Percentiles rank a stretch among this genome's conserved stretches.
Evolutionary conservation across 2,329 filamentous ascomycete species (phyloP).

Genomic region (Ceratocystis cubensis): DNA sequence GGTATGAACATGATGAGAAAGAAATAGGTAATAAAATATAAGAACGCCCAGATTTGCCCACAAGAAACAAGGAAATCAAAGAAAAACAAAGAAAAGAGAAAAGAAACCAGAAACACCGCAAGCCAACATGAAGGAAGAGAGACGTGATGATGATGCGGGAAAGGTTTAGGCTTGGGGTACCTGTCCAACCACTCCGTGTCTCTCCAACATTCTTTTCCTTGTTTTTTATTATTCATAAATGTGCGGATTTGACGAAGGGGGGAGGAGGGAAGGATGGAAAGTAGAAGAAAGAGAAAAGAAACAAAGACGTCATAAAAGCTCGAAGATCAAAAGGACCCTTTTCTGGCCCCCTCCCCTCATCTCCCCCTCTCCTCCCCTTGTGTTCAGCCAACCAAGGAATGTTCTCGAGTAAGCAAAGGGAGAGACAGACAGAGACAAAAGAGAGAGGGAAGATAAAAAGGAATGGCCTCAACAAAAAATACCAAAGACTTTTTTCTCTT

Average conservation of each 20-base stretch:
- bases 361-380: background rate
- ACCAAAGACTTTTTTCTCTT: background rate
- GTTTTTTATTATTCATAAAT: background rate
- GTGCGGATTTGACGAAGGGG: background rate
- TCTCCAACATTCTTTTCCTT: background rate
- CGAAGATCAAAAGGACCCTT: background rate
- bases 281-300: background rate
- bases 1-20: slow-evolving; percentile 14
- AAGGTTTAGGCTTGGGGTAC: background rate
- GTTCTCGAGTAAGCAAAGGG: background rate
- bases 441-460: background rate
- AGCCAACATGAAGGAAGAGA: slow-evolving; percentile 14
- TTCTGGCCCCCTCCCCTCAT: background rate
- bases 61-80: slow-evolving; percentile 13
- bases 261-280: background rate
- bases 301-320: background rate
- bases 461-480: background rate
- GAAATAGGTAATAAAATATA: background rate
- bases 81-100: slow-evolving; percentile 1
- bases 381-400: background rate
- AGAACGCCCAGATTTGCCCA: slow-evolving; percentile 14
- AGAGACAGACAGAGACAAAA: background rate
- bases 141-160: background rate
- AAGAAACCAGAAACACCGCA: slow-evolving; percentile 1
- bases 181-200: background rate